Conservation (phyloP, 2,329 filamentous ascomycete genomes). For the Aspergillus novofumigatus region DNA sequence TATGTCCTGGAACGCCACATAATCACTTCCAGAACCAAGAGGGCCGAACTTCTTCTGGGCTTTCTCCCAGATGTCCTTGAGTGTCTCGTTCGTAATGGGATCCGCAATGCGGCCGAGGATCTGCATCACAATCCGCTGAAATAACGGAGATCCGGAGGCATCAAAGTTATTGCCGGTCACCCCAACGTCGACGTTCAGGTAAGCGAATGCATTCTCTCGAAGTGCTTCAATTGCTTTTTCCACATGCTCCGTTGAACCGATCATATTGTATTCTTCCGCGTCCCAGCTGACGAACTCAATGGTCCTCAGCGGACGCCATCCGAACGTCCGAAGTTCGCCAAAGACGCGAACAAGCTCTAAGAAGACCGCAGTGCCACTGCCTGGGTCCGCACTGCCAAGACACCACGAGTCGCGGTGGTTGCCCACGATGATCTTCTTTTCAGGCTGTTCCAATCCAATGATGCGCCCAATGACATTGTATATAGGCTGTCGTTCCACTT, state of each 20-base stretch:
- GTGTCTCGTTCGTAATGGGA: slow-evolving; percentile 64
- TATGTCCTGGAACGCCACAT: slow-evolving; percentile 85
- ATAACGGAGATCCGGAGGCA: slow-evolving; percentile 76
- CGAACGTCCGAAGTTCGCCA: slow-evolving; percentile 68
- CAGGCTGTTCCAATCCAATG: slow-evolving; percentile 72
- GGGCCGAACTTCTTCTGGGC: slow-evolving; percentile 57
- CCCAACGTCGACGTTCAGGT: slow-evolving; percentile 85
- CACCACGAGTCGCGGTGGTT: slow-evolving; percentile 93
- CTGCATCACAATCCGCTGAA: slow-evolving; percentile 66
- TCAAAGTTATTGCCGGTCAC: slow-evolving; percentile 71
- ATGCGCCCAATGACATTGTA: slow-evolving; percentile 90
- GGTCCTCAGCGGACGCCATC: slow-evolving; percentile 88
- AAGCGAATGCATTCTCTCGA: slow-evolving; percentile 72
- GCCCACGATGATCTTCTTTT: slow-evolving; percentile 83
- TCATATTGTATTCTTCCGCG: slow-evolving; percentile 84
- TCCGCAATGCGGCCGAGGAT: slow-evolving; percentile 72
- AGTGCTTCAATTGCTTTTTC: slow-evolving; percentile 75
- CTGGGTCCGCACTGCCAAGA: slow-evolving; percentile 80
- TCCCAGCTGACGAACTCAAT: slow-evolving; percentile 99
- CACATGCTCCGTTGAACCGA: slow-evolving; percentile 92
- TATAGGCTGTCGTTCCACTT: slow-evolving; percentile 74
- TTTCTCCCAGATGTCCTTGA: slow-evolving; percentile 71
- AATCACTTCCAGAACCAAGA: slow-evolving; percentile 74
- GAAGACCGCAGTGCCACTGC: slow-evolving; percentile 85
- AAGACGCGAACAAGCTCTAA: slow-evolving; percentile 84